phyloP scores from a whole-genome alignment of 352 stramenopile genomes.

The Phytophthora pluvialis region DNA sequence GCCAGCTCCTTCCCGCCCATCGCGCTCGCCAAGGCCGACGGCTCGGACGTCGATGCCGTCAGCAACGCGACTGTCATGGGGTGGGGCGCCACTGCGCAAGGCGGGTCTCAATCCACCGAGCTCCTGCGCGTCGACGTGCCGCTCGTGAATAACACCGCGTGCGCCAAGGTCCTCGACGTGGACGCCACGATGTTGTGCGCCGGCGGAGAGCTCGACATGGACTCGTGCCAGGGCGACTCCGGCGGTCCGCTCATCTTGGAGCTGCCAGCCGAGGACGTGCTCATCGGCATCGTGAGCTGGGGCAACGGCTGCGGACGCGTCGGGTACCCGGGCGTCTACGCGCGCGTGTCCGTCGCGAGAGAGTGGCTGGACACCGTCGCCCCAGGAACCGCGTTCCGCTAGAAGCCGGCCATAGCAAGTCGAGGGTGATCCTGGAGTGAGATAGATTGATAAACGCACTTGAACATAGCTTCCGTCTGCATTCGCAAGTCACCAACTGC shows the following conservation, averaged over 20 bases:
- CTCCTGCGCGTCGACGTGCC: slow-evolving; percentile 52
- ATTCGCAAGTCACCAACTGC: no score
- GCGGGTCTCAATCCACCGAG: slow-evolving; percentile 32
- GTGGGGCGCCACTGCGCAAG: slow-evolving; percentile 39
- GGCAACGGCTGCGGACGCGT: slow-evolving; percentile 53
- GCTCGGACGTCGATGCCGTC: slow-evolving; percentile 25
- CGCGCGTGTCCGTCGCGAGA: slow-evolving; percentile 43
- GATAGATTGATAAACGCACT: no score
- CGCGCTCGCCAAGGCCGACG: slow-evolving; percentile 35
- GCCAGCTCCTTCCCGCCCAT: slow-evolving; percentile 48
- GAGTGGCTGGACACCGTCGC: slow-evolving; percentile 38
- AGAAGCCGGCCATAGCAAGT: slow-evolving; percentile 1
- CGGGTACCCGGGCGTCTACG: slow-evolving; percentile 59
- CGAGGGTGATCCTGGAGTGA: not conserved
- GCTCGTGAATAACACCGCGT: slow-evolving; percentile 52
- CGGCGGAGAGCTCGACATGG: slow-evolving; percentile 45
- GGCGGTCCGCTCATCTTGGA: slow-evolving; percentile 30
- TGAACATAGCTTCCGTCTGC: no score
- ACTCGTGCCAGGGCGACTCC: slow-evolving; percentile 68
- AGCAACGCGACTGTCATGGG: slow-evolving; percentile 52
- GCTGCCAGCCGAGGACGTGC: slow-evolving; percentile 34
- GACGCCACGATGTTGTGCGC: slow-evolving; percentile 67
- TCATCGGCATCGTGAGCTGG: slow-evolving; percentile 69
- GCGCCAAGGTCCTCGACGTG: slow-evolving; percentile 40
- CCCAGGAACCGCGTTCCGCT: slow-evolving; percentile 21